These are phyloP conservation scores for Blastobotrys mokoenaii DNA, from an alignment of 805 yeast genomes.

Conservation along the genomic window DNA sequence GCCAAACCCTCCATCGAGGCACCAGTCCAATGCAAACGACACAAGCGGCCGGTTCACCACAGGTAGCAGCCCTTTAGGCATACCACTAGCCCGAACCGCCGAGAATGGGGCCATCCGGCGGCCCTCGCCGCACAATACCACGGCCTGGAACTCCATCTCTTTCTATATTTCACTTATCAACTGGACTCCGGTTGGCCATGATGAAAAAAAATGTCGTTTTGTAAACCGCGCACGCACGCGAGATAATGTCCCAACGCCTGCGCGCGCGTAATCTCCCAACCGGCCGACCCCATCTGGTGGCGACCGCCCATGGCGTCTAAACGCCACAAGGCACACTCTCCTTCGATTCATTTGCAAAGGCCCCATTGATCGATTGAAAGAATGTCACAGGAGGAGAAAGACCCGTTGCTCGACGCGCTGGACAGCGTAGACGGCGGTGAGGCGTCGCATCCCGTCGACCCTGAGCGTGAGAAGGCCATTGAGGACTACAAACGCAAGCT, in stretches of 20 bases:
- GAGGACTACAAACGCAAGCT: constrained; percentile 74
- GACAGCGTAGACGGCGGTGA: constrained; percentile 23
- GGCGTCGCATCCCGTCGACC: constrained; percentile 35
- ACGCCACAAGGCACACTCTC: too few relatives aligned
- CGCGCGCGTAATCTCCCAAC: too few relatives aligned
- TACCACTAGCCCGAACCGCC: constrained; percentile 53
- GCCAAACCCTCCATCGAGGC: constrained; percentile 74
- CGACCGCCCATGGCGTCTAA: too few relatives aligned
- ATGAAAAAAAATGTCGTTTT: too few relatives aligned
- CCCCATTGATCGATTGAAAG: not conserved
- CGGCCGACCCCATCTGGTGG: too few relatives aligned
- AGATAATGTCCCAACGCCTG: too few relatives aligned
- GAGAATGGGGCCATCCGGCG: constrained; percentile 59
- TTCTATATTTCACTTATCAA: not conserved
- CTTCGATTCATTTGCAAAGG: too few relatives aligned
- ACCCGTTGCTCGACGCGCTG: constrained; percentile 27
- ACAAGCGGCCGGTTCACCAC: constrained; percentile 86
- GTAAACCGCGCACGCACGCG: too few relatives aligned
- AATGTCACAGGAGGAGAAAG: constrained; percentile 19
- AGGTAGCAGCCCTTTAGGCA: constrained; percentile 80
- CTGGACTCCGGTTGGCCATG: too few relatives aligned
- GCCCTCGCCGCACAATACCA: constrained; percentile 85
- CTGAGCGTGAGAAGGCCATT: constrained; percentile 71
- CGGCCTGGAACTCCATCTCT: constrained; percentile 84
- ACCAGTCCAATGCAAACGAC: constrained; percentile 85